Conservation (phyloP, 306 rosid species). For the Acacia crassicarpa region DNA sequence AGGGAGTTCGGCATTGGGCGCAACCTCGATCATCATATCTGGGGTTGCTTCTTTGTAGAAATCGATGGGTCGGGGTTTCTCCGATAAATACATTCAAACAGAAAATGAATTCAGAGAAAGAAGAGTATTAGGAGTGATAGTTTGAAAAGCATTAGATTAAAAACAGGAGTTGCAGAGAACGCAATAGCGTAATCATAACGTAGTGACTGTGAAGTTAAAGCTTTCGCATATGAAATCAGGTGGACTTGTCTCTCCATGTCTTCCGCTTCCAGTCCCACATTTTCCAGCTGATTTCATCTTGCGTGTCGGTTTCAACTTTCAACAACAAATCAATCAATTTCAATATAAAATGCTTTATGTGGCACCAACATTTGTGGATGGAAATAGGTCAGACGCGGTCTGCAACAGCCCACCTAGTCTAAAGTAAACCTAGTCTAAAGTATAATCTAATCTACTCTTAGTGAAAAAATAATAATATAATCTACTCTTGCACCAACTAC, state of each 20-base stretch:
- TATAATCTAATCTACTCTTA: too few species aligned
- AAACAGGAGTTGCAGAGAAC: background rate
- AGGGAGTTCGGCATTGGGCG: constrained; percentile 42
- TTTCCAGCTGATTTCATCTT: background rate
- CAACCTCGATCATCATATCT: constrained; percentile 80
- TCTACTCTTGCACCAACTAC: too few species aligned
- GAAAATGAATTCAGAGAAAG: background rate
- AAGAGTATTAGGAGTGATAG: background rate
- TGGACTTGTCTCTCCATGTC: background rate
- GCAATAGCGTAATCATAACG: too few species aligned
- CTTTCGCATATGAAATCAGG: background rate
- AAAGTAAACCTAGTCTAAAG: too few species aligned
- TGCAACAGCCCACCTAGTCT: too few species aligned
- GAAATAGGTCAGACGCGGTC: too few species aligned
- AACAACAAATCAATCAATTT: background rate
- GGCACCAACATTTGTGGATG: too few species aligned
- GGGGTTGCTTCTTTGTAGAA: constrained; percentile 63
- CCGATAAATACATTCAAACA: constrained; percentile 62
- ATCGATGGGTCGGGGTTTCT: constrained; percentile 72
- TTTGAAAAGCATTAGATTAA: background rate
- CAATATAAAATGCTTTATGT: too few species aligned
- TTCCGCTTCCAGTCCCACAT: background rate
- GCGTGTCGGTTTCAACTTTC: background rate
- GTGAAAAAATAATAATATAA: too few species aligned
- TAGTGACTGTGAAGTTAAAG: background rate